phyloP scores from a whole-genome alignment of 2,329 filamentous ascomycete species.

The Xylaria sp. region DNA sequence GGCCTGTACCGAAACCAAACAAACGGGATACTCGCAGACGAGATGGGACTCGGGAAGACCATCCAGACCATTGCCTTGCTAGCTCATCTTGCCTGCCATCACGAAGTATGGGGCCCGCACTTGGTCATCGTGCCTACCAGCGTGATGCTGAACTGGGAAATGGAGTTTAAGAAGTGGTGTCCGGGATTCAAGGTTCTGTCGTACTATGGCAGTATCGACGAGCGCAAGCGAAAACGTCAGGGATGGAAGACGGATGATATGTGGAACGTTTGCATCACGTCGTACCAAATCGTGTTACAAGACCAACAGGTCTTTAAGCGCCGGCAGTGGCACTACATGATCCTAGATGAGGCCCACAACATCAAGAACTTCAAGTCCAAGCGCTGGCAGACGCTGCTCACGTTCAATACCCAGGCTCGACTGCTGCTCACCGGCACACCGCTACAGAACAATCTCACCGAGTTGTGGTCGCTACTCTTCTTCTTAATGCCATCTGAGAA shows the following conservation, averaged over 20 bases:
- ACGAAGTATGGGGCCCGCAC: slow-evolving; percentile 94
- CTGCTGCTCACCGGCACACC: slow-evolving; percentile 92
- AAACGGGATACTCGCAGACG: slow-evolving; percentile 94
- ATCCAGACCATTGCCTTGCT: slow-evolving; percentile 96
- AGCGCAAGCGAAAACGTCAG: slow-evolving; percentile 85
- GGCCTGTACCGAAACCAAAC: slow-evolving; percentile 89
- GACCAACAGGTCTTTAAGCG: slow-evolving; percentile 94
- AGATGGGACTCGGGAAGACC: slow-evolving; percentile 98
- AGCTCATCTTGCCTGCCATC: slow-evolving; percentile 86
- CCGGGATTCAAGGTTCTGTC: slow-evolving; percentile 97
- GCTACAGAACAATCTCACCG: slow-evolving; percentile 93
- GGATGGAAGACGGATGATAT: slow-evolving; percentile 93
- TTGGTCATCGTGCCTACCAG: slow-evolving; percentile 95
- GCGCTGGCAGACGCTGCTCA: slow-evolving; percentile 92
- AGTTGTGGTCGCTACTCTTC: slow-evolving; percentile 95
- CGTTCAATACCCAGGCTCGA: slow-evolving; percentile 86
- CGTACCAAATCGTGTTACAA: slow-evolving; percentile 93
- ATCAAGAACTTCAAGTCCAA: slow-evolving; percentile 99
- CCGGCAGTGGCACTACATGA: slow-evolving; percentile 95
- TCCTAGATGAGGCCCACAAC: slow-evolving; percentile 97
- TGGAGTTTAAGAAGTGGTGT: slow-evolving; percentile 99
- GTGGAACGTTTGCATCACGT: slow-evolving; percentile 98
- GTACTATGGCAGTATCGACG: slow-evolving; percentile 93
- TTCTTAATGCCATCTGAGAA: slow-evolving; percentile 93
- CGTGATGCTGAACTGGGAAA: slow-evolving; percentile 99